These are phyloP conservation scores for Cantharellus cinnabarinus DNA, from an alignment of 768 basidiomycete species.

Conservation along the genomic window DNA sequence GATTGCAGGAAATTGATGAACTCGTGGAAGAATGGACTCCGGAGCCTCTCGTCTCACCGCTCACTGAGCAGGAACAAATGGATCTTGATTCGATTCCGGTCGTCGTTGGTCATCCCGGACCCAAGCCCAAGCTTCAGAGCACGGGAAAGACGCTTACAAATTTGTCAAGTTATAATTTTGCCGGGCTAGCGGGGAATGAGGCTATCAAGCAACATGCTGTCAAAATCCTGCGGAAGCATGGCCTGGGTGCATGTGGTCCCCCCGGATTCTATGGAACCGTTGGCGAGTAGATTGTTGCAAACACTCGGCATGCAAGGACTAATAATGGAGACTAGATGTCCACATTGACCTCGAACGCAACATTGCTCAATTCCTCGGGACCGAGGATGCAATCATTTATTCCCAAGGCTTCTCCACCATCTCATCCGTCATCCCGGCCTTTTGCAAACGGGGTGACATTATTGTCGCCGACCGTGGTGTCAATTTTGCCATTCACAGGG, in stretches of 20 bases:
- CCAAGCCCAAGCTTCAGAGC: slow-evolving; percentile 57
- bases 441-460: slow-evolving; percentile 92
- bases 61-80: slow-evolving; percentile 35
- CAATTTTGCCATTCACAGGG: slow-evolving; percentile 90
- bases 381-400: slow-evolving; percentile 79
- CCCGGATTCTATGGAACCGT: slow-evolving; percentile 94
- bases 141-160: slow-evolving; percentile 63
- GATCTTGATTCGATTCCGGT: slow-evolving; percentile 62
- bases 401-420: slow-evolving; percentile 85
- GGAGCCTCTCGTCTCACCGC: slow-evolving; percentile 52
- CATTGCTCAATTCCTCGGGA: slow-evolving; percentile 77
- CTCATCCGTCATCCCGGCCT: slow-evolving; percentile 87
- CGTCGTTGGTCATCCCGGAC: slow-evolving; percentile 59
- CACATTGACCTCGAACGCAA: slow-evolving; percentile 78
- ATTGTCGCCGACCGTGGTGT: slow-evolving; percentile 97
- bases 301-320: not conserved
- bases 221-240: slow-evolving; percentile 70
- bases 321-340: slow-evolving; percentile 36
- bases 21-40: slow-evolving; percentile 91
- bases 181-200: slow-evolving; percentile 76
- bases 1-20: slow-evolving; percentile 75
- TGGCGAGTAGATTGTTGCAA: slow-evolving; percentile 30
- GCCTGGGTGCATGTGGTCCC: slow-evolving; percentile 87
- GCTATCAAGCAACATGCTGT: slow-evolving; percentile 68
- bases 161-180: slow-evolving; percentile 79